Base-by-base conservation (phyloP, 495 filamentous ascomycete genomes). In the Gamarada debralockiae region DNA sequence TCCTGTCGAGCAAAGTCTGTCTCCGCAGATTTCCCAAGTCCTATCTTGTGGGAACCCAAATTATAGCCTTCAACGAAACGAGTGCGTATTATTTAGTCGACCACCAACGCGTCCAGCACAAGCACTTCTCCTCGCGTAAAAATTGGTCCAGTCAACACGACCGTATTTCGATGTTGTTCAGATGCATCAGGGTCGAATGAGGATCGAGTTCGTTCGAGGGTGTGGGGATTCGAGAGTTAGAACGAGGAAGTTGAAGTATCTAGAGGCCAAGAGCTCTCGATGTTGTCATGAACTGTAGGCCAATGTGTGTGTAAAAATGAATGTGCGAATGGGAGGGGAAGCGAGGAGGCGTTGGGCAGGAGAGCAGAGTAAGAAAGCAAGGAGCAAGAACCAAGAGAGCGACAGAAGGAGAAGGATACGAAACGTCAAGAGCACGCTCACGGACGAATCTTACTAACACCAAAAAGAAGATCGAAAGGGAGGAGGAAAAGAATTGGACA, bases 321-420 rank as follows among this genome's bases (percentile, higher is more conserved):
- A 63, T 78, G 92, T 12, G 72, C 96, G 49, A 77, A 88, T 31
- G 83, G 81, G 10, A 75, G 92, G 27, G 86, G 79, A 0, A 95
- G 88, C 6, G 91, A 97, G 65, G 77, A 73, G 25, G n/a, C n/a
- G n/a, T 88, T 92, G 61, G 96, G 24, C 14, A n/a, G 40, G 24
- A 44, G 29, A 37, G 17, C n/a, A 18, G 6, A 44, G 45, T 34
- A 50, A 43, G 17, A 14, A 56, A 34, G 47, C 9, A 46, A 24
- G 13, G 27, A 50, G 22, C 45, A 41, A 48, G 36, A 18, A 44
- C 56, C 45, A 55, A 57, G 36, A 52, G 57, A 57, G 36, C 25
- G 53, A 63, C 31, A 14, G 41, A 51, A 52, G 17, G 18, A 17
- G 25, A 43, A 47, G 23, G 51, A 27, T 33, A 31, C 39, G 59